Evolutionary conservation across 2,329 filamentous ascomycete species (phyloP).

Genomic region (Fusarium incarnatum): DNA sequence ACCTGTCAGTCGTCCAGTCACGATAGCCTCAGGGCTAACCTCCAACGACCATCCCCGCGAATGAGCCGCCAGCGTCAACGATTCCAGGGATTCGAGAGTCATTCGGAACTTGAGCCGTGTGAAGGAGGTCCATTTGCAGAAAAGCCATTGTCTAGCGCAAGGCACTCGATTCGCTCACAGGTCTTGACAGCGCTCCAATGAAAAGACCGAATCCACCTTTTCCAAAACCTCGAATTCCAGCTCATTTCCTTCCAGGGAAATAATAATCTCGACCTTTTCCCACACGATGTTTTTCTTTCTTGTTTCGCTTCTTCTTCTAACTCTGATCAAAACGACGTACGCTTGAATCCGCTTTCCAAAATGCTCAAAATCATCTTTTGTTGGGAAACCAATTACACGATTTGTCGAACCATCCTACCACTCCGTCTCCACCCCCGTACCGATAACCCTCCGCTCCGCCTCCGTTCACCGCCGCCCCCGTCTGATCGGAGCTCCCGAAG

Average conservation of each 20-base stretch:
- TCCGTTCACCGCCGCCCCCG: constrained; percentile 42
- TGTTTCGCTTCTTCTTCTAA: background rate
- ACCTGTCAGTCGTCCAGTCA: constrained; percentile 13
- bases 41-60: constrained; percentile 21
- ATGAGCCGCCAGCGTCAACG: constrained; percentile 12
- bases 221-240: constrained; percentile 38
- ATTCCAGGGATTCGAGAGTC: constrained; percentile 18
- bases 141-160: constrained; percentile 46
- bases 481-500: constrained; percentile 35
- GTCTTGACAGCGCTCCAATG: constrained; percentile 41
- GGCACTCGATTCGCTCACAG: constrained; percentile 44
- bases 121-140: constrained; percentile 27
- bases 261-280: constrained; percentile 18
- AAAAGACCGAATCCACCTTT: constrained; percentile 41
- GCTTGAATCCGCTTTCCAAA: background rate
- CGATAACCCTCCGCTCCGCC: constrained; percentile 44
- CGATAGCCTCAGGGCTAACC: constrained; percentile 18
- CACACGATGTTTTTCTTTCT: background rate
- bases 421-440: constrained; percentile 38
- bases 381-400: constrained; percentile 4
- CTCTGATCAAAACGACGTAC: background rate
- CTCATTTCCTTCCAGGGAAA: constrained; percentile 38
- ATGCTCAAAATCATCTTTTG: background rate
- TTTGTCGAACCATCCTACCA: constrained; percentile 24
- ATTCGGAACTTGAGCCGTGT: constrained; percentile 28